Base-by-base conservation (phyloP, 2,329 filamentous ascomycete species). In the Aspergillus sclerotialis region DNA sequence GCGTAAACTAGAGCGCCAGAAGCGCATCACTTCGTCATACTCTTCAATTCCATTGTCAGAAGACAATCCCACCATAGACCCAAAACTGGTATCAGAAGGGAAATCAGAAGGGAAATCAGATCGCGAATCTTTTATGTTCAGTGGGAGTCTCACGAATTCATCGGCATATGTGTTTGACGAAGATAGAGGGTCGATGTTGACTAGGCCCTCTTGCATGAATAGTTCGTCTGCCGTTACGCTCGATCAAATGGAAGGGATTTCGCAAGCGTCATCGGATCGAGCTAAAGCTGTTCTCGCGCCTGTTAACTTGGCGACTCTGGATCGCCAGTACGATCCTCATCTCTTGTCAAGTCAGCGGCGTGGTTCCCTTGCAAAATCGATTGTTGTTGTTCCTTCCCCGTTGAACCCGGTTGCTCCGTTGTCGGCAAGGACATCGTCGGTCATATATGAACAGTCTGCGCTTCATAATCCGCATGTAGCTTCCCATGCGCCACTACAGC, bases 111-210 rank as follows among this genome's bases (percentile, higher is more conserved):
- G 18, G 28, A 39, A 36, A 14, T 35, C 32, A 4, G 44, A 41
- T 24, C 49, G 55, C 5, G 48, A 48, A 17, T 52, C 46, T 8
- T 27, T 56, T 16, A 58, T 58, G 51, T 55, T 55, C 32, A 48
- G 46, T 31, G 46, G 44, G 7, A 52, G 45, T 14, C 38, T 39
- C 10, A 48, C 57, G 15, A 47, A 50, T 7, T 51, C 50, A 12
- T 25, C 50, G 12, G 36, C 45, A 4, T 52, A 48, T 18, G 32
- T 48, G 12, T 38, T 53, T 15, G 45, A 49, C 25, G 38, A 52
- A 17, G n/a, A n/a, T n/a, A n/a, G n/a, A n/a, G n/a, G n/a, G n/a
- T n/a, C n/a, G n/a, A n/a, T n/a, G n/a, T n/a, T n/a, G n/a, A n/a
- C n/a, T n/a, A n/a, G n/a, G n/a, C 28, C 34, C n/a, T 7, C 7